A percentile compares a stretch with the other conserved stretches of the same genome.
Conservation (phyloP, 805 yeast species). For the Monosporozyma unispora region DNA sequence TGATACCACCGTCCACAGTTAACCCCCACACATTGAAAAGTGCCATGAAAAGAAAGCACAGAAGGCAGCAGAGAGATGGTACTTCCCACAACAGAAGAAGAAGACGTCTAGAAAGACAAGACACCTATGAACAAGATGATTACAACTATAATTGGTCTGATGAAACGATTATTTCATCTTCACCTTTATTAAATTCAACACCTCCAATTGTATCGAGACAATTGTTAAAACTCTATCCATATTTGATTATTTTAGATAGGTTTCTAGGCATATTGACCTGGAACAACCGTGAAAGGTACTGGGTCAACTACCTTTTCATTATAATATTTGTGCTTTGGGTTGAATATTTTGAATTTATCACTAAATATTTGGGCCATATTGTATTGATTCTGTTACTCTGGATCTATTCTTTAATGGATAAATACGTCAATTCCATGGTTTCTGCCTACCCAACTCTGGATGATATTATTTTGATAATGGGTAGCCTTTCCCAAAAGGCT, state of each 20-base stretch:
- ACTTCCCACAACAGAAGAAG: not conserved
- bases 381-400: slow-evolving; percentile 54
- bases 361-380: slow-evolving; percentile 77
- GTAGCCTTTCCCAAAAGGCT: slow-evolving; percentile 63
- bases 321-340: slow-evolving; percentile 45
- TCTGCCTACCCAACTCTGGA: slow-evolving; percentile 73
- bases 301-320: slow-evolving; percentile 27
- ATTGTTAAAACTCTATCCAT: slow-evolving; percentile 74
- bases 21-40: not conserved
- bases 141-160: slow-evolving; percentile 11
- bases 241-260: slow-evolving; percentile 63
- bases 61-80: not conserved
- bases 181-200: slow-evolving; percentile 79
- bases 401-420: slow-evolving; percentile 49
- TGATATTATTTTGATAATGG: slow-evolving; percentile 71
- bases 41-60: not conserved
- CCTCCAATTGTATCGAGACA: slow-evolving; percentile 88
- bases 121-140: not conserved
- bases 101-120: not conserved
- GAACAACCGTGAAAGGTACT: slow-evolving; percentile 67
- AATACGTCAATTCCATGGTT: slow-evolving; percentile 49
- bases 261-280: slow-evolving; percentile 71
- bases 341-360: slow-evolving; percentile 67
- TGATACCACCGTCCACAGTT: not conserved
- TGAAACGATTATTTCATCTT: slow-evolving; percentile 31